Conservation (phyloP, 257 asterid genomes). For the Nicotiana benthamiana region DNA sequence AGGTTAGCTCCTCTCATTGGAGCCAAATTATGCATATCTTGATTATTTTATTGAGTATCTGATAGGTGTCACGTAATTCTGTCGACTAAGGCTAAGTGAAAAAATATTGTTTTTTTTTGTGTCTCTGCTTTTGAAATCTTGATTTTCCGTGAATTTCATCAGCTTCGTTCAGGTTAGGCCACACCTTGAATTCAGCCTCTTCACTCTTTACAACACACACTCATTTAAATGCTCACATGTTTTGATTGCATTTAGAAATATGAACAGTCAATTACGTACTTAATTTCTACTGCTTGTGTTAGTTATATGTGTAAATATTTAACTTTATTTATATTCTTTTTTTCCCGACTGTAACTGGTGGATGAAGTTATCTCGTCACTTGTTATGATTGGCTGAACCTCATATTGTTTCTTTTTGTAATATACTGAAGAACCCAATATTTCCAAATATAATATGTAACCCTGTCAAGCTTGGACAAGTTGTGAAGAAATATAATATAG, state of each 20-base stretch:
- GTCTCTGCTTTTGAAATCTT: too few species aligned
- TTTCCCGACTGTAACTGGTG: background rate
- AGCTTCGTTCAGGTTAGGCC: too few species aligned
- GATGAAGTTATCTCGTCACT: background rate
- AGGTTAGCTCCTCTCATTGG: too few species aligned
- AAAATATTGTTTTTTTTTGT: too few species aligned
- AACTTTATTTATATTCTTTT: background rate
- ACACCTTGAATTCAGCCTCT: background rate
- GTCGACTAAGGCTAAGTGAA: too few species aligned
- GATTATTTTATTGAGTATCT: too few species aligned
- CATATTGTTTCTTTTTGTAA: background rate
- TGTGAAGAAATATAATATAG: background rate
- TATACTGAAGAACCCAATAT: background rate
- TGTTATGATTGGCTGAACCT: background rate
- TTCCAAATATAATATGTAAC: background rate
- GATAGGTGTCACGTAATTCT: too few species aligned
- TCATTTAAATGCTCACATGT: background rate
- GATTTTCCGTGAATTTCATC: too few species aligned
- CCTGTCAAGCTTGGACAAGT: background rate
- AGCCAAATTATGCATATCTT: too few species aligned
- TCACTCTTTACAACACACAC: background rate
- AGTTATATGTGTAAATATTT: background rate
- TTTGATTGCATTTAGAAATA: background rate
- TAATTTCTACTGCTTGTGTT: background rate
- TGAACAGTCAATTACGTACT: background rate